Percentiles rank a stretch among this genome's conserved stretches.
Evolutionary conservation across 371 early-diverging fungal species (phyloP).

Genomic region (Umbelopsis sp.): DNA sequence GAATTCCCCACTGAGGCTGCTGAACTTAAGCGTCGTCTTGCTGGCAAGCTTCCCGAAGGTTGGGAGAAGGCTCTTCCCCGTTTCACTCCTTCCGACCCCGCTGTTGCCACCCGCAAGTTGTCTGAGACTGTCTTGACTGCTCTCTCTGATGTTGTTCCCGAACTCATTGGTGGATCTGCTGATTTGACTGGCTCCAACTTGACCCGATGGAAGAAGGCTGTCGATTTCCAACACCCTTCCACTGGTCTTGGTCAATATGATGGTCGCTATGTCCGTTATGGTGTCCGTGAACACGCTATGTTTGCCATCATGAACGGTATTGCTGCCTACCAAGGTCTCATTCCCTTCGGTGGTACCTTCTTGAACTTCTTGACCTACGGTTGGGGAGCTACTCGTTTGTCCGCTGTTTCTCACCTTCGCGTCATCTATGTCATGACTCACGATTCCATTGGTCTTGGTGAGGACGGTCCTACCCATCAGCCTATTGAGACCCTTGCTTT

Average conservation of each 20-base stretch:
- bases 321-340: conserved; percentile 85
- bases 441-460: conserved; percentile 98
- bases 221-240: conserved; percentile 88
- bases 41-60: conserved; percentile 74
- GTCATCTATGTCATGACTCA: conserved; percentile 98
- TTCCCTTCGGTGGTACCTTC: conserved; percentile 97
- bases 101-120: conserved; percentile 92
- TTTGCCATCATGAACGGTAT: conserved; percentile 97
- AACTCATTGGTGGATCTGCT: conserved; percentile 98
- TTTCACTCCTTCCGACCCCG: conserved; percentile 77
- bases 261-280: conserved; percentile 95
- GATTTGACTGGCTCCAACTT: conserved; percentile 98
- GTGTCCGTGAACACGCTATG: conserved; percentile 99
- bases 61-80: conserved; percentile 77
- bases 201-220: conserved; percentile 93
- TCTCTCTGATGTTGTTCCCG: conserved; percentile 78
- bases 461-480: conserved; percentile 99
- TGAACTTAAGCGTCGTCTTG: conserved; percentile 81
- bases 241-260: conserved; percentile 76
- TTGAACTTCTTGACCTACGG: conserved; percentile 78
- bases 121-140: conserved; percentile 86
- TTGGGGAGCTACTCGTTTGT: conserved; percentile 90
- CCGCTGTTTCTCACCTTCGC: conserved; percentile 87
- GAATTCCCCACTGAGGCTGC: conserved; percentile 70
- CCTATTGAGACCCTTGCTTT: conserved; percentile 97